Conservation (phyloP, 331 rosid species). For the Malus hybrid region DNA sequence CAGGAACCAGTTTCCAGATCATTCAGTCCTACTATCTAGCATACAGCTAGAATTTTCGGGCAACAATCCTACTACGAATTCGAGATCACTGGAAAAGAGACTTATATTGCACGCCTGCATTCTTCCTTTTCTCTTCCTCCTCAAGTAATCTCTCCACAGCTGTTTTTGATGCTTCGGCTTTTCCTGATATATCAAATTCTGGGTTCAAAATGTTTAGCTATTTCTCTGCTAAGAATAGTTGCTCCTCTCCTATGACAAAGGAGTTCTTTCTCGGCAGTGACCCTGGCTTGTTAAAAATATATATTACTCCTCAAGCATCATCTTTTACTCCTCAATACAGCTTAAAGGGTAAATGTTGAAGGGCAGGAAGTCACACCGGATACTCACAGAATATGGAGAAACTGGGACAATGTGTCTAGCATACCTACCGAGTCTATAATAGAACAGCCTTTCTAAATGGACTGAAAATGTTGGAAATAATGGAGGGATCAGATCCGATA, state of each 20-base stretch:
- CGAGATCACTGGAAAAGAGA: not conserved
- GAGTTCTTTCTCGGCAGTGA: constrained; percentile 31
- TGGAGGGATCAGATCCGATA: too few relatives aligned
- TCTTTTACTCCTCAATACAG: constrained; percentile 34
- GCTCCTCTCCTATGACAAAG: constrained; percentile 9
- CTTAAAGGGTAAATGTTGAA: constrained; percentile 38
- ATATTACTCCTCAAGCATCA: constrained; percentile 22
- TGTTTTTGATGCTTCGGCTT: constrained; percentile 33
- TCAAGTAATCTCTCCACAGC: constrained; percentile 22
- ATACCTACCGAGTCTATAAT: too few relatives aligned
- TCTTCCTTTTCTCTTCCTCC: constrained; percentile 31
- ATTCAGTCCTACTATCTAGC: constrained; percentile 14
- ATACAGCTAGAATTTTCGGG: constrained; percentile 32
- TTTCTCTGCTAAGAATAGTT: constrained; percentile 1
- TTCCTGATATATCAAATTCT: not conserved
- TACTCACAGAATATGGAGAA: constrained; percentile 21
- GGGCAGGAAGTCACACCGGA: not conserved
- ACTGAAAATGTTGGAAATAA: too few relatives aligned
- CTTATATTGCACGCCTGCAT: constrained; percentile 56
- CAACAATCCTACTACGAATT: constrained; percentile 21
- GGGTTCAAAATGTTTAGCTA: constrained; percentile 18
- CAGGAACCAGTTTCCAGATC: not conserved
- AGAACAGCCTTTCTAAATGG: too few relatives aligned
- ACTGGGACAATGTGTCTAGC: constrained; percentile 21
- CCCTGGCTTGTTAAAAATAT: not conserved